Base-by-base conservation (phyloP, 257 asterid species). In the Ocimum tenuiflorum region DNA sequence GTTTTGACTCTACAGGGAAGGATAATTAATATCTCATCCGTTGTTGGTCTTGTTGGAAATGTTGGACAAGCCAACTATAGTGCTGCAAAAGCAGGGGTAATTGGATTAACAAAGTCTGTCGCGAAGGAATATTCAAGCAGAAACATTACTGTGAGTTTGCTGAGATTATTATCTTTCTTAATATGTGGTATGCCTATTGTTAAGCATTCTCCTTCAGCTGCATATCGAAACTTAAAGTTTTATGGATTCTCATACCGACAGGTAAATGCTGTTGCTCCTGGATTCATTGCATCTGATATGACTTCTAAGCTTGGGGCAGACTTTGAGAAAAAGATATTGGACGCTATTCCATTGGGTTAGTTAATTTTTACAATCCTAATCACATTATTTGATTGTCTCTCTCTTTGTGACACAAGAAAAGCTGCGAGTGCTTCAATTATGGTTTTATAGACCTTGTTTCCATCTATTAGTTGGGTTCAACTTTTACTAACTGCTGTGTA, bases 201-300 rank as follows among this genome's bases (percentile, higher is more conserved):
- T 10, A 39, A 63, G 33, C n/a, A 51, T 42, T 68, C 19, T 41
- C 60, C 33, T 29, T 15, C 43, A 10, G 39, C 58, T 71, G 45
- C 41, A 35, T 27, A n/a, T 66, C 24, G 42, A 63, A 73, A n/a
- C 23, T 60, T 33, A 8, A 5, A 39, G 57, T 15, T 24, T 45
- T 49, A 75, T 8, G 43, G 36, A 63, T 31, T 71, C 48, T 72
- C 53, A 57, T 6, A 42, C 70, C 60, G 48, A 36, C 80, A 90
- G 97, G 95, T 88, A 57, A 94, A 90, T 82, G 97, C 95, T 14
- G 79, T 94, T 64, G 97, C 99, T 75, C 99, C 96, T 36, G 99
- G 99, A 61, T 90, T 94, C 80, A 88, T 90, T 69, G 95, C 94
- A 13, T 94, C 96, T 59, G 96, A 88, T 71, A 86, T 90, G 97